phyloP scores from a whole-genome alignment of 768 basidiomycete species.

The Sistotremastrum niveocremeum region DNA sequence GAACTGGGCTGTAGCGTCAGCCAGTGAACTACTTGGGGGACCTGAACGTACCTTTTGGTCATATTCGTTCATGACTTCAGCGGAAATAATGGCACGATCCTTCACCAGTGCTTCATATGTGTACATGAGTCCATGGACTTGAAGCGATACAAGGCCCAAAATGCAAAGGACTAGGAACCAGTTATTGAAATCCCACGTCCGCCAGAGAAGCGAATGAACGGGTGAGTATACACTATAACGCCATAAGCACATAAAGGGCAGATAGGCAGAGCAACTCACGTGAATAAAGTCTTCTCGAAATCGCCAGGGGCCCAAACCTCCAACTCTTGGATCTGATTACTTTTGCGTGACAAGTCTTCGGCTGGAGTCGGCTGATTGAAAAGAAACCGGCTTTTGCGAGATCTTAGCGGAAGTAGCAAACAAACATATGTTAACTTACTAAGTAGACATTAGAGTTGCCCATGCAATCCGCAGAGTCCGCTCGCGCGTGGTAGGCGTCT shows the following conservation, averaged over 20 bases:
- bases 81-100: slow-evolving; percentile 59
- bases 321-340: slow-evolving; percentile 54
- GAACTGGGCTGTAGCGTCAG: slow-evolving; percentile 34
- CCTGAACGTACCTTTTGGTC: slow-evolving; percentile 49
- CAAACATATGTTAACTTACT: slow-evolving; percentile 35
- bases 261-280: slow-evolving; percentile 4
- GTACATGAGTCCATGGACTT: slow-evolving; percentile 42
- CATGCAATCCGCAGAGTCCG: slow-evolving; percentile 25
- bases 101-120: slow-evolving; percentile 56
- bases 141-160: slow-evolving; percentile 52
- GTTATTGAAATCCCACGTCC: slow-evolving; percentile 52
- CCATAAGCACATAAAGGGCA: neutral
- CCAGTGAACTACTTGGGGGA: neutral
- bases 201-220: slow-evolving; percentile 61
- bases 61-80: slow-evolving; percentile 78
- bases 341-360: slow-evolving; percentile 27
- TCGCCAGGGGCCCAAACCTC: slow-evolving; percentile 69
- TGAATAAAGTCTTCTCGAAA: slow-evolving; percentile 54
- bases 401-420: slow-evolving; percentile 51
- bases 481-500: slow-evolving; percentile 27
- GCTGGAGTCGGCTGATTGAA: slow-evolving; percentile 6
- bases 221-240: slow-evolving; percentile 56
- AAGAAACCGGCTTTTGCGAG: slow-evolving; percentile 38
- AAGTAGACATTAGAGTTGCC: slow-evolving; percentile 15
- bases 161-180: slow-evolving; percentile 62